A percentile compares a stretch with the other conserved stretches of the same genome.
Conservation (phyloP, 306 rosid species). For the Styphnolobium japonicum region DNA sequence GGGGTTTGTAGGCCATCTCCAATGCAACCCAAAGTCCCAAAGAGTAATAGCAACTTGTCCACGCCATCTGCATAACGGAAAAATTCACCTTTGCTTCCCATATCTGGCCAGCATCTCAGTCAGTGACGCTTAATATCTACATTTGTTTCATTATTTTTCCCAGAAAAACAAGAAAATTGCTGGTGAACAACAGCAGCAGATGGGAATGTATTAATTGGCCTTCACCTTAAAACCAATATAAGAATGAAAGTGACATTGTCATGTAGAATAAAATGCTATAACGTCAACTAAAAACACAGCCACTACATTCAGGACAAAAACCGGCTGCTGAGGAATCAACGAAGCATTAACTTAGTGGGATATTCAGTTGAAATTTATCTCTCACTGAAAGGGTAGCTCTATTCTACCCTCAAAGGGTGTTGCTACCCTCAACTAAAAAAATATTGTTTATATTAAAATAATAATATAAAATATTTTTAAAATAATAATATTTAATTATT, state of each 20-base stretch:
- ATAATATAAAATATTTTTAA: no score
- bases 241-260: background rate
- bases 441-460: no score
- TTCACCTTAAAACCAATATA: background rate
- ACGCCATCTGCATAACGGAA: slow-evolving; percentile 61
- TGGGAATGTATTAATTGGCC: background rate
- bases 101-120: slow-evolving; percentile 16
- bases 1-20: slow-evolving; percentile 80
- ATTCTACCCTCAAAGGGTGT: no score
- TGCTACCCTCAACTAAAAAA: no score
- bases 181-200: background rate
- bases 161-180: no score
- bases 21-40: slow-evolving; percentile 73
- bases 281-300: background rate
- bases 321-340: background rate
- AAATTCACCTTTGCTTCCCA: slow-evolving; percentile 49
- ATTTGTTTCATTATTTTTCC: no score
- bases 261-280: background rate
- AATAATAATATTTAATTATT: no score
- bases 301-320: background rate
- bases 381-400: no score
- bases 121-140: no score
- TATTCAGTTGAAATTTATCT: no score
- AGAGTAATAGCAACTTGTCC: slow-evolving; percentile 56
- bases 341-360: background rate